Evolutionary conservation across 75 land plant species (phyloP).

Genomic region (Selaginella tamariscina): DNA sequence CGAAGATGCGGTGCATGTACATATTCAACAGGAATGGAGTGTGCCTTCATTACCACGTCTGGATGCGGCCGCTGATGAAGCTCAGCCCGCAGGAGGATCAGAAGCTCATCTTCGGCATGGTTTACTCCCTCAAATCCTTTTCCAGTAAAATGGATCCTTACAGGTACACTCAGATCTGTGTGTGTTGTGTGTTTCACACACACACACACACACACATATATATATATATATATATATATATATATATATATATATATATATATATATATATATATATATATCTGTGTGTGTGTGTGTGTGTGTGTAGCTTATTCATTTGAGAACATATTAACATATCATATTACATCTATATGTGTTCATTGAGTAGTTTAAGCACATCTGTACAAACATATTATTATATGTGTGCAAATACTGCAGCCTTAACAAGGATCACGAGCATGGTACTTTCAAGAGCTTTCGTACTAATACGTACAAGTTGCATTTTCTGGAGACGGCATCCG

Average conservation of each 20-base stretch:
- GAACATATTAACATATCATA: too few relatives aligned
- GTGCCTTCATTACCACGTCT: constrained; percentile 87
- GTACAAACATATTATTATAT: too few relatives aligned
- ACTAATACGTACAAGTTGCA: constrained; percentile 95
- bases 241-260: too few relatives aligned
- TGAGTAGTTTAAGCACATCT: too few relatives aligned
- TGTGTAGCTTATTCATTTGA: too few relatives aligned
- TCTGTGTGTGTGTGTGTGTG: too few relatives aligned
- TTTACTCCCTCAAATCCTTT: constrained; percentile 93
- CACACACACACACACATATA: too few relatives aligned
- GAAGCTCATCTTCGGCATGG: constrained; percentile 99
- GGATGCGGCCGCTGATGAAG: constrained; percentile 81
- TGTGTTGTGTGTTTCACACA: too few relatives aligned
- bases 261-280: too few relatives aligned
- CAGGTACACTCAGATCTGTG: constrained; percentile 35
- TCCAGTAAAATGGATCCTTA: constrained; percentile 95
- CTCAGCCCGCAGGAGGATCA: constrained; percentile 84
- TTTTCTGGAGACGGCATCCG: constrained; percentile 94
- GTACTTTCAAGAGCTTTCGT: constrained; percentile 87
- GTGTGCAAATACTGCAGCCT: too few relatives aligned
- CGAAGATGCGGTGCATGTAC: constrained; percentile 72
- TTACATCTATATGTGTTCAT: too few relatives aligned
- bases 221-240: too few relatives aligned
- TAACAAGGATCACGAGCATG: not conserved
- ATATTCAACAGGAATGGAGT: constrained; percentile 85